These are phyloP conservation scores for Clonostachys rhizophaga DNA, from an alignment of 2,329 filamentous ascomycete genomes.

Conservation along the genomic window DNA sequence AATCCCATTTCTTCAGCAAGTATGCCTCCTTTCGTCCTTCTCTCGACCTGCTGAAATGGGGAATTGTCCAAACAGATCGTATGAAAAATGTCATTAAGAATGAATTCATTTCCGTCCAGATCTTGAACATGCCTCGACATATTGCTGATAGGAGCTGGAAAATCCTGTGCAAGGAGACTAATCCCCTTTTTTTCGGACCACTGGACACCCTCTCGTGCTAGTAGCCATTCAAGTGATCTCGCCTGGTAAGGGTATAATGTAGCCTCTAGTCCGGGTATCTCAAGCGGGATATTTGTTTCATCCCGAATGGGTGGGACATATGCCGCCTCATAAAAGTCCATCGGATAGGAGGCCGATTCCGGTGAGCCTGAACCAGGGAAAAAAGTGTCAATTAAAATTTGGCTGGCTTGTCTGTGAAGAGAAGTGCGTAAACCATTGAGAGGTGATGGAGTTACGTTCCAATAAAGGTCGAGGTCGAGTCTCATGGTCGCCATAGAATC, in stretches of 20 bases:
- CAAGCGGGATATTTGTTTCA: conserved; percentile 25
- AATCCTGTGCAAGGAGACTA: neutral
- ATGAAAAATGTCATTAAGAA: conserved; percentile 60
- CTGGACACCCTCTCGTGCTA: conserved; percentile 58
- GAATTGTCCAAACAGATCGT: conserved; percentile 45
- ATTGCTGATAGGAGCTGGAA: conserved; percentile 8
- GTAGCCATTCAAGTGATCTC: conserved; percentile 65
- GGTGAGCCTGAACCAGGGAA: conserved; percentile 11
- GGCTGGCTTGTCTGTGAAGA: conserved; percentile 21
- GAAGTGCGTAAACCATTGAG: conserved; percentile 18
- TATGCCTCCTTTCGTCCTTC: conserved; percentile 53
- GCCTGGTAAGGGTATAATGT: conserved; percentile 69
- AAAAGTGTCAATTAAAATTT: conserved; percentile 27
- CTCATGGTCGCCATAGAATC: conserved; percentile 16
- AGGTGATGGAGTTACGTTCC: conserved; percentile 32
- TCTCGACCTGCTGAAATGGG: conserved; percentile 34
- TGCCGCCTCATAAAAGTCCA: conserved; percentile 66
- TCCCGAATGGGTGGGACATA: conserved; percentile 51
- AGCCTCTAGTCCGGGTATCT: conserved; percentile 38
- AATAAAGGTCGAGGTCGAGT: conserved; percentile 29
- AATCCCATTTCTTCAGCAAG: conserved; percentile 81
- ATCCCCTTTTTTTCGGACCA: conserved; percentile 23
- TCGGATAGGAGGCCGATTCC: conserved; percentile 31
- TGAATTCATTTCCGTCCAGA: conserved; percentile 30
- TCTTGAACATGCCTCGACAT: conserved; percentile 26